Base-by-base conservation (phyloP, 768 basidiomycete species). In the Leucosporidium yakuticum region DNA sequence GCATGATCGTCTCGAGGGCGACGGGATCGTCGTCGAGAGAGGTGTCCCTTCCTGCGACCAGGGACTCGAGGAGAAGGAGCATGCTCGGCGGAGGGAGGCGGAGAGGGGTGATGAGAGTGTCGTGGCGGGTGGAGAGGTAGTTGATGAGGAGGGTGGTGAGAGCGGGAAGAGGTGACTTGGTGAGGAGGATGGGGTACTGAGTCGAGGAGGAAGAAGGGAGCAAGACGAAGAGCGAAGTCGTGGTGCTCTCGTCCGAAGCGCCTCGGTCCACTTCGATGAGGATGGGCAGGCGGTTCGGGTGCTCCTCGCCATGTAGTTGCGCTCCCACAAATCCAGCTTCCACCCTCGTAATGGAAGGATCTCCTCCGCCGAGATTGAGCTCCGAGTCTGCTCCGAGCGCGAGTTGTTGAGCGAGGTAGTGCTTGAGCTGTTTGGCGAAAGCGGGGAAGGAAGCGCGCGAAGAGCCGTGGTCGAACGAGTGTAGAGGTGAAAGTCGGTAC, bases 41-140 rank as follows among this genome's bases (percentile, higher is more conserved):
- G 6, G 25, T 31, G 17, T 54, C 25, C 53, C 31, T 54, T 20
- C 49, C 21, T 5, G 6, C 56, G 23, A 58, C 55, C 11, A 54
- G 53, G 9, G 14, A 2, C n/a, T 57, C 56, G 56, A 58, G 77
- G 75, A 90, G 82, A 71, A 85, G 84, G 78, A 90, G 86, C 88
- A 90, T 89, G 67, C 71, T 4, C 19, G 60, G 27, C 21, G 50
- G 67, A 7, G 67, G 56, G 29, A 62, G 25, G 49, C 56, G 61
- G 20, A 54, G 32, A 2, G 60, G 59, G 15, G 50, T 57, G 21
- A 60, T 8, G 20, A 44, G 19, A 5, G 62, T 48, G 49, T 68
- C 61, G 61, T 39, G 29, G 6, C 54, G 62, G 15, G 55, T 55
- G 21, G 66, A 36, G 61, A 57, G 66, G 44, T 23, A 57, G 54